These are phyloP conservation scores for Fusarium falciforme DNA, from an alignment of 2,329 filamentous ascomycete species.

Conservation along the genomic window DNA sequence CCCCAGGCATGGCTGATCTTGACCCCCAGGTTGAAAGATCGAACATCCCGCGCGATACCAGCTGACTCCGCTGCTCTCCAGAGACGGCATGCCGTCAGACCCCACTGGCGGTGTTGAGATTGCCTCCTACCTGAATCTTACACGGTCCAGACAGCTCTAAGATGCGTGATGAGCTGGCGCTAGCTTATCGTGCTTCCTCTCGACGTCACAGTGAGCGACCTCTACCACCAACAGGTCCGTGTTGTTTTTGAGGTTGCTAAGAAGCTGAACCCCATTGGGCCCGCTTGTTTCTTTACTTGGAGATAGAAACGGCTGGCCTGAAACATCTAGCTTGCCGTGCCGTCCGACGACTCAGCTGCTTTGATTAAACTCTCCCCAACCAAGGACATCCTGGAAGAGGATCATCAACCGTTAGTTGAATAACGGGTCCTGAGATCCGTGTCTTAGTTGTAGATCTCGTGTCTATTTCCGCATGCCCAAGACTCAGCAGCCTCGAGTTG, in stretches of 20 bases:
- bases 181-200: conserved; percentile 18
- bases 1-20: neutral
- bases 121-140: conserved; percentile 20
- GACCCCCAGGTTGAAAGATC: conserved; percentile 19
- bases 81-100: conserved; percentile 13
- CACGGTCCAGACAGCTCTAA: conserved; percentile 9
- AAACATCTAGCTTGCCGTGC: conserved; percentile 13
- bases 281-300: conserved; percentile 26
- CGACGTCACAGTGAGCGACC: conserved; percentile 14
- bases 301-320: conserved; percentile 9
- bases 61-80: neutral
- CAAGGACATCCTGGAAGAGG: conserved; percentile 14
- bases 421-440: neutral
- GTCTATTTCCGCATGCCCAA: conserved; percentile 19
- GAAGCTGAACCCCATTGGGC: conserved; percentile 12
- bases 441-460: conserved; percentile 3
- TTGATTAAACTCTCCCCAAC: neutral
- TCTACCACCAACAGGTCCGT: conserved; percentile 24
- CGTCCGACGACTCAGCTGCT: neutral
- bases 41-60: conserved; percentile 8
- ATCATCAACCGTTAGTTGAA: neutral
- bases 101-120: neutral
- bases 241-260: conserved; percentile 23
- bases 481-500: conserved; percentile 5
- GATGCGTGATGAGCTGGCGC: conserved; percentile 32